phyloP scores from a whole-genome alignment of 441 rosid species.

The Viola pubescens region DNA sequence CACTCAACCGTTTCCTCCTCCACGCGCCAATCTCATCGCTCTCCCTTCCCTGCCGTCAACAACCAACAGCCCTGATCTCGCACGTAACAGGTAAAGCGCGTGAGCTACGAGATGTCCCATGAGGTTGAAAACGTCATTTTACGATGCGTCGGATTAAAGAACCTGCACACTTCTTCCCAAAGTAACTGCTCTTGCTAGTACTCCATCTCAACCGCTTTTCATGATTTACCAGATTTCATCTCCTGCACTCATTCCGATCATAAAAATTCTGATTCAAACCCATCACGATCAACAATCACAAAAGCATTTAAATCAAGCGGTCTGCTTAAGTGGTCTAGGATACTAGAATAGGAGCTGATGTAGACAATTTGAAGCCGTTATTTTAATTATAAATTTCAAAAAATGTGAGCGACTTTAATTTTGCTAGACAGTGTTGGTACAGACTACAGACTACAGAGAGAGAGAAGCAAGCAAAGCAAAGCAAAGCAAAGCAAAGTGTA shows the following conservation, averaged over 20 bases:
- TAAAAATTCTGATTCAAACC: not conserved
- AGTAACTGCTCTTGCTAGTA: constrained; percentile 24
- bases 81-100: not conserved
- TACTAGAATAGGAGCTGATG: not conserved
- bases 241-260: constrained; percentile 1
- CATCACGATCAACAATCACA: not conserved
- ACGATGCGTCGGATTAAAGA: constrained; percentile 25
- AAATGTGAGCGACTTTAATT: not conserved
- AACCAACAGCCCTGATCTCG: not conserved
- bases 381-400: constrained; percentile 14
- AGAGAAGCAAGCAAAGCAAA: constrained; percentile 8
- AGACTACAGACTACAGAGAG: not conserved
- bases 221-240: constrained; percentile 1
- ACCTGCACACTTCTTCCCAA: constrained; percentile 29
- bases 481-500: not conserved
- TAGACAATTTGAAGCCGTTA: constrained; percentile 9
- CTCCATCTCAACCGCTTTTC: constrained; percentile 18
- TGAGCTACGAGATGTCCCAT: not conserved
- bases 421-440: not conserved
- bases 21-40: constrained; percentile 19
- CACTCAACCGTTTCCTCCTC: not conserved
- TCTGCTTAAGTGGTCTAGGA: accelerated
- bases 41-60: constrained; percentile 14
- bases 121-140: constrained; percentile 24
- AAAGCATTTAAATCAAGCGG: not conserved